Evolutionary conservation across 176 grass and related monocot genomes (phyloP).

Genomic region (Eleusine coracana): DNA sequence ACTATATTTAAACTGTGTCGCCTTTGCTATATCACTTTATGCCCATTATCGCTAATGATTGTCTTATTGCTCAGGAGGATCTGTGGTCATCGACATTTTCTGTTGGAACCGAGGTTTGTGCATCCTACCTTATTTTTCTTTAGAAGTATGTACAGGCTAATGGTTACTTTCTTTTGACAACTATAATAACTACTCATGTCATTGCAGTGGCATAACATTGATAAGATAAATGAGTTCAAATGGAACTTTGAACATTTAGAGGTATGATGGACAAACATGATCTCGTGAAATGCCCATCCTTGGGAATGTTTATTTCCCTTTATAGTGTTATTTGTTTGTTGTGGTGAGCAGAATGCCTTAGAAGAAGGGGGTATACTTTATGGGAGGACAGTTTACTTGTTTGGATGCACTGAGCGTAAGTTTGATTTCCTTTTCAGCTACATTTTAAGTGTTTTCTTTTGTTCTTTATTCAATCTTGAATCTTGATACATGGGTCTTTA

Average conservation of each 20-base stretch:
- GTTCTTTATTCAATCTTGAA: background rate
- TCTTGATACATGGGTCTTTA: background rate
- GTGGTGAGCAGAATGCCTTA: slow-evolving; percentile 58
- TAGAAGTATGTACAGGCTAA: too few relatives aligned
- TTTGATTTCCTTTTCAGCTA: background rate
- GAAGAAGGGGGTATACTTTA: slow-evolving; percentile 75
- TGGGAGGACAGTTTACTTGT: slow-evolving; percentile 87
- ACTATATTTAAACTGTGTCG: background rate
- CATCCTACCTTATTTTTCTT: background rate
- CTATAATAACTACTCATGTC: slow-evolving; percentile 2
- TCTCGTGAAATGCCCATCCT: background rate
- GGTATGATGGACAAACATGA: slow-evolving; percentile 45
- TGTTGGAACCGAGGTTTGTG: slow-evolving; percentile 72
- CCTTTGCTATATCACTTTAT: background rate
- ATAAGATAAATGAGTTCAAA: slow-evolving; percentile 79
- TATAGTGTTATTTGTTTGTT: slow-evolving; percentile 24
- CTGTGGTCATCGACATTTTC: slow-evolving; percentile 71
- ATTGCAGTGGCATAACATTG: slow-evolving; percentile 89
- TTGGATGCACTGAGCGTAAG: slow-evolving; percentile 87
- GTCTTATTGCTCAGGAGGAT: slow-evolving; percentile 58
- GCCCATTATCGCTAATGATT: slow-evolving; percentile 13
- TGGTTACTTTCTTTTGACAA: background rate
- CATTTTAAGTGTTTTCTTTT: background rate
- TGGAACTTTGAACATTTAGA: slow-evolving; percentile 93
- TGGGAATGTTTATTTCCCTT: slow-evolving; percentile 10